Base-by-base conservation (phyloP, 139 green algal genomes). In the Mesotaenium endlicherianum region DNA sequence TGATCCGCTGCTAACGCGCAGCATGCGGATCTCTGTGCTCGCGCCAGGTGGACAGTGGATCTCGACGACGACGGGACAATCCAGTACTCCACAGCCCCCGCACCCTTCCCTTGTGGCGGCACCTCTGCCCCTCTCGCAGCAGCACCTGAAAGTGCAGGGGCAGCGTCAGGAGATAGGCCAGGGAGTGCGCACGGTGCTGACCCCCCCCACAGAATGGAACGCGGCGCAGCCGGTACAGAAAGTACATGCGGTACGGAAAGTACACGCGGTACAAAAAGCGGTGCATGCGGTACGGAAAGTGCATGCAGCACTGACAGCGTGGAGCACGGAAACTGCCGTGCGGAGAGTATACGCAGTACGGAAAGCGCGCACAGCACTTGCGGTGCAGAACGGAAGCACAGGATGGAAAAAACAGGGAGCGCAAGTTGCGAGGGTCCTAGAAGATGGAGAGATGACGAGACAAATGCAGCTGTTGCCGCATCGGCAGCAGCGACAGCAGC, bases 11-110 rank as follows among this genome's bases (percentile, higher is more conserved):
- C 60, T 14, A 8, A 8, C 11, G 41, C 11, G 41, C 11, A 47
- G 8, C 17, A 8, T 72, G 8, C 6, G 8, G 6, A 36, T 14
- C 11, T 11, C 11, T 72, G 36, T 14, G 11, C 20, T 40, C 41
- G 36, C 38, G 6, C 8, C 44, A 81, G 74, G 74, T 81, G 74
- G 74, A n/a, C 38, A 30, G 3, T 81, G 3, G 40, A 72, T 36
- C 40, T 81, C 5, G 74, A 81, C 38, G 74, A 81, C 38, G 74
- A 72, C n/a, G 74, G 74, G 30, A 38, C 74, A 43, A 38, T 81
- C 57, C 31, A 4, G n/a, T 81, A 81, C 57, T 72, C 74, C 74
- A 81, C 74, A 16, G 74, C 74, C 38, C 74, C 74, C 43, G 16
- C 47, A 14, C 41, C 30, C 30, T 45, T 6, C 60, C 41, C 41